Base-by-base conservation (phyloP, 257 asterid species). In the Nicotiana otophora region DNA sequence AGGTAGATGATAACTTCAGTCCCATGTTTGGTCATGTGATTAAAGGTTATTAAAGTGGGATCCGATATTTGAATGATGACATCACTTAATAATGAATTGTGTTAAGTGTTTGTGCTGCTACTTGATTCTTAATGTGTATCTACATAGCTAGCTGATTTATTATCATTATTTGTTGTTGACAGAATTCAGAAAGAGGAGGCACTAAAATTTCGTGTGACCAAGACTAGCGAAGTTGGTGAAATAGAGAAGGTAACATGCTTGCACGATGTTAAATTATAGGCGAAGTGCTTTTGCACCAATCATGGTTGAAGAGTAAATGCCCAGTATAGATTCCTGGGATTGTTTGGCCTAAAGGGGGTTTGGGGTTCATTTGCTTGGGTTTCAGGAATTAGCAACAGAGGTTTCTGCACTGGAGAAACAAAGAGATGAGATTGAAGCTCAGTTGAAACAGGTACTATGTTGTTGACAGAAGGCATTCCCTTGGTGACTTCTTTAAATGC, bases 181-280 rank as follows among this genome's bases (percentile, higher is more conserved):
- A 96, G 98, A 90, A 68, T 83, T 79, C 98, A 96, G 87, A 96
- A 93, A 88, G 98, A 94, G 88, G 99, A 96, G 86, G 97, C 98
- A 62, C 82, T 94, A 57, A 89, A 89, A 85, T 96, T 94, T 81
- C 95, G 98, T 64, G 92, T 90, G 83, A 79, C 92, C 82, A 96
- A 94, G 90, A 87, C 90, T 79, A 87, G 87, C 84, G 98, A 96
- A 94, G 92, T 87, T 83, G 80, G 91, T 82, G 98, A 91, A 86
- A 86, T 89, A 60, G 99, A 94, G 88, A 95, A 93, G 99, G 99
- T 96, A 87, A 84, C 82, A 4, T 82, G 26, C 57, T 53, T 64
- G 64, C 16, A 51, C 17, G 46, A 51, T 51, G 63, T 75, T 75
- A 51, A 7, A 60, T 51, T 51, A 75, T 15, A 7, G 28, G 33